phyloP scores from a whole-genome alignment of 1,139 yeast genomes.

The Meyerozyma athensensis region DNA sequence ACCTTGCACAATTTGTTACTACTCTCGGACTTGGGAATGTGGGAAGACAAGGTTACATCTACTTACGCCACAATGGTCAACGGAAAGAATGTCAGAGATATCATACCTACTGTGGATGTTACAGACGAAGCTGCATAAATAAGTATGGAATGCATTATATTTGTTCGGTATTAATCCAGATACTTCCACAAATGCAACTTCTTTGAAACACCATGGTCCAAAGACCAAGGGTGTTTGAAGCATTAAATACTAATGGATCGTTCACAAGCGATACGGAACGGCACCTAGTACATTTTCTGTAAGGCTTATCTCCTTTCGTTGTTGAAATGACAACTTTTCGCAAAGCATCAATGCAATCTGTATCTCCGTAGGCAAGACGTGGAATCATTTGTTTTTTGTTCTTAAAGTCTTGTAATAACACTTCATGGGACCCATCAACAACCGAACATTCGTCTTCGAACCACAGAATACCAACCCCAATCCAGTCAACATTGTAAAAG shows the following conservation, averaged over 20 bases:
- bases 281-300: slow-evolving; percentile 63
- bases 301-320: slow-evolving; percentile 10
- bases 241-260: slow-evolving; percentile 41
- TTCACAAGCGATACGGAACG: slow-evolving; percentile 53
- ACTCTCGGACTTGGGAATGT: not conserved
- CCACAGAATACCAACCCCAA: slow-evolving; percentile 41
- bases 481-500: slow-evolving; percentile 71
- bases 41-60: not conserved
- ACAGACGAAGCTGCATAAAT: not conserved
- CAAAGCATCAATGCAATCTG: slow-evolving; percentile 39
- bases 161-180: slow-evolving; percentile 48
- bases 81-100: not conserved
- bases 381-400: slow-evolving; percentile 6
- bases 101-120: not conserved
- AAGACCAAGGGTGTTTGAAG: slow-evolving; percentile 37
- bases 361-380: slow-evolving; percentile 19
- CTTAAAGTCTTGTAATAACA: not conserved
- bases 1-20: not conserved
- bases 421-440: not conserved
- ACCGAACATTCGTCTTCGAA: not conserved
- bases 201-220: slow-evolving; percentile 77
- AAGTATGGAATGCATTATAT: not conserved
- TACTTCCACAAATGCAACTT: slow-evolving; percentile 76
- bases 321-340: slow-evolving; percentile 38
- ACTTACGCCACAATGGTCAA: not conserved